Percentiles rank a stretch among this genome's conserved stretches.
These are phyloP conservation scores for Pestalotiopsis sp. DNA, from an alignment of 2,329 filamentous ascomycete genomes.

Conservation along the genomic window DNA sequence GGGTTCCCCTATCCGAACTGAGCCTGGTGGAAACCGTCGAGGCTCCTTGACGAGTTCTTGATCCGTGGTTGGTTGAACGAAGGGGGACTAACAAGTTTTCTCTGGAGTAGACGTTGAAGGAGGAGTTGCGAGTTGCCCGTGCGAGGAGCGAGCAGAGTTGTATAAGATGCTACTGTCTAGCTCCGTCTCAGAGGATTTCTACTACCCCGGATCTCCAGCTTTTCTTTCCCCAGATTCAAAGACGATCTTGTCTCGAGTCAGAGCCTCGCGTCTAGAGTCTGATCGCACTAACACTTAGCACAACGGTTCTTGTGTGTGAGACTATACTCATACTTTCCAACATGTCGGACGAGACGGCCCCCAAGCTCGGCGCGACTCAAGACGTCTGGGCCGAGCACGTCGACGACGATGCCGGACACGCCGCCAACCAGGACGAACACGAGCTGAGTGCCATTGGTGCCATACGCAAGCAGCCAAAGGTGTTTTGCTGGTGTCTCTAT, in stretches of 20 bases:
- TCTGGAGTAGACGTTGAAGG: not conserved
- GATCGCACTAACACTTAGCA: not conserved
- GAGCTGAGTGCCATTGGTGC: not conserved
- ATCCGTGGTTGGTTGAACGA: not conserved
- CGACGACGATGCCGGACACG: constrained; percentile 1
- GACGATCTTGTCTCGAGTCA: not conserved
- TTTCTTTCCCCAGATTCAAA: not conserved
- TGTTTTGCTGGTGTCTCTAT: constrained; percentile 2
- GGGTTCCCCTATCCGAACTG: not conserved
- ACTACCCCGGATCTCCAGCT: not conserved
- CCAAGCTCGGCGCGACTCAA: not conserved
- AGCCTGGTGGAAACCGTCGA: not conserved
- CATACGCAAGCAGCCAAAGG: not conserved
- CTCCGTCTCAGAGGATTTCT: not conserved
- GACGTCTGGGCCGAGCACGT: constrained; percentile 4
- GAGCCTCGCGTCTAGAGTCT: not conserved
- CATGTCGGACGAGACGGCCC: not conserved
- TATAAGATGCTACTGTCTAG: not conserved
- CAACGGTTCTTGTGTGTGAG: not conserved
- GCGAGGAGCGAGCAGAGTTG: not conserved
- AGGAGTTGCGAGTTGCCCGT: not conserved
- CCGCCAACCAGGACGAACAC: constrained; percentile 7
- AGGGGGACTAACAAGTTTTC: not conserved
- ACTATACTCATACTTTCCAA: not conserved
- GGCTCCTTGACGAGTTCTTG: not conserved